Conservation (phyloP, 1,284 basidiomycete species). For the Austroboletus rostrupii region DNA sequence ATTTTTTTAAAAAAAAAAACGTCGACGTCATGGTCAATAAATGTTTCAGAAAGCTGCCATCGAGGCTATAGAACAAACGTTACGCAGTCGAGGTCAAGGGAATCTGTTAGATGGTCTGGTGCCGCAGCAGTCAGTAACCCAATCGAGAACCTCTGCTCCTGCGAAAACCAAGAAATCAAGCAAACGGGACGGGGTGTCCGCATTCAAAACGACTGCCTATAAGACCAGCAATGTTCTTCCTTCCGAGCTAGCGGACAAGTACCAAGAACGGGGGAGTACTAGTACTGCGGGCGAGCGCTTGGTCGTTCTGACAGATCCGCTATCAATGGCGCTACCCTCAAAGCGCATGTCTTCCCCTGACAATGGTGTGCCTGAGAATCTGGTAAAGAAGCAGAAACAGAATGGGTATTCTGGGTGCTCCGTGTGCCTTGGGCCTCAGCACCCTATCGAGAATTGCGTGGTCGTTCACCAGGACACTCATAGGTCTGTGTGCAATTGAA, state of each 20-base stretch:
- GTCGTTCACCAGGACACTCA: slow-evolving; percentile 43
- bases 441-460: slow-evolving; percentile 52
- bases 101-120: slow-evolving; percentile 55
- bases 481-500: slow-evolving; percentile 37
- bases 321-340: slow-evolving; percentile 20
- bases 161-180: slow-evolving; percentile 1
- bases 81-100: slow-evolving; percentile 50
- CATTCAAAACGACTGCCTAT: slow-evolving; percentile 1
- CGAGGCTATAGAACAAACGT: slow-evolving; percentile 58
- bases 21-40: neutral
- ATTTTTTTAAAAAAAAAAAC: slow-evolving; percentile 1
- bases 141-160: slow-evolving; percentile 1
- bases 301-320: neutral
- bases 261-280: slow-evolving; percentile 3
- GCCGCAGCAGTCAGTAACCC: slow-evolving; percentile 2
- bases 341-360: slow-evolving; percentile 38
- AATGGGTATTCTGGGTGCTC: slow-evolving; percentile 32
- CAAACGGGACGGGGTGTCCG: neutral
- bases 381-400: slow-evolving; percentile 38
- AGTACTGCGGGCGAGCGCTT: neutral
- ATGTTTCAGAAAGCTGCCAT: slow-evolving; percentile 54
- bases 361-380: slow-evolving; percentile 14
- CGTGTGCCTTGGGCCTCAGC: slow-evolving; percentile 44
- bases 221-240: neutral
- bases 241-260: neutral